Base-by-base conservation (phyloP, 441 rosid genomes). In the Populus hybrid region DNA sequence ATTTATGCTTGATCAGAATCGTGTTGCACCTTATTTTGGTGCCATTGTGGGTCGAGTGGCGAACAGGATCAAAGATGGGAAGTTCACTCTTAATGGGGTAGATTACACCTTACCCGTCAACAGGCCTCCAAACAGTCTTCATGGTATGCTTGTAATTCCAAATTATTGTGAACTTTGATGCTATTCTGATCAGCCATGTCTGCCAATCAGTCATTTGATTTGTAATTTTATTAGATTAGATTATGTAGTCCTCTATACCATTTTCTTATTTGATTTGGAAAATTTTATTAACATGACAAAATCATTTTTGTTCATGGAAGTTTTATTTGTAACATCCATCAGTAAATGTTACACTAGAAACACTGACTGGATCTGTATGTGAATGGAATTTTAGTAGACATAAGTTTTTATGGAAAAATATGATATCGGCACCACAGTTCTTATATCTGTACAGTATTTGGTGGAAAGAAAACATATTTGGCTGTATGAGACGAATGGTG, bases 41-140 rank as follows among this genome's bases (percentile, higher is more conserved):
- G 89, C 92, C 86, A 93, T 95, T 69, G 98, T 95, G 78, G 98
- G 98, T n/a, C 89, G 99, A 75, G 98, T 93, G 11, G 99, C 98
- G 2, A 95, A 95, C 84, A 82, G 96, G 79, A 93, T 95, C 76
- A 93, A 83, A 79, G 88, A 91, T 19, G 99, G 98, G 26, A 95
- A 92, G 77, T 93, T 95, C 66, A 84, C 85, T 71, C 91, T 95
- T 0, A 81, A 92, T 78, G 97, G 98, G 38, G 83, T 83, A 7
- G 83, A 89, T 9, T 89, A 92, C 79, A 80, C 88, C 59, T 81
- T 95, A 83, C 92, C 97, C 5, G 80, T 95, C 76, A 93, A 95
- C 92, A 91, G 82, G 78, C 91, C 92, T 61, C 99, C 99, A 26
- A 92, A 92, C 82, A 92, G 99, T 79, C 94, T 95, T 72, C 99